These are phyloP conservation scores for Flaveria floridana DNA, from an alignment of 140 eudicot species.

Conservation along the genomic window DNA sequence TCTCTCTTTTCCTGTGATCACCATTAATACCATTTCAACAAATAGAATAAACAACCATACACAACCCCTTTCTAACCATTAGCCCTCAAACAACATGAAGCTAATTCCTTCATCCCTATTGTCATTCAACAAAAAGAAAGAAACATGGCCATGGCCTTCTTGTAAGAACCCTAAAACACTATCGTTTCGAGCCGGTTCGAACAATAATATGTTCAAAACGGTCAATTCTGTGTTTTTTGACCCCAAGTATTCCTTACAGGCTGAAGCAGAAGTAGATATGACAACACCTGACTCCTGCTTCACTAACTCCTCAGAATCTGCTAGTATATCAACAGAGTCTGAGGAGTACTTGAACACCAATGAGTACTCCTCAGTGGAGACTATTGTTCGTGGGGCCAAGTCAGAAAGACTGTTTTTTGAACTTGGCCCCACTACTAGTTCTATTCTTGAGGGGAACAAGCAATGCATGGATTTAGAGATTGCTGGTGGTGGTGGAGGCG, in stretches of 20 bases:
- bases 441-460: constrained; percentile 39
- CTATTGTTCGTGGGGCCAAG: constrained; percentile 57
- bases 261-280: constrained; percentile 34
- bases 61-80: constrained; percentile 25
- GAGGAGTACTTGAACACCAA: constrained; percentile 36
- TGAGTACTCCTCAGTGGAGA: constrained; percentile 43
- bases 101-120: constrained; percentile 50
- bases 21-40: constrained; percentile 40
- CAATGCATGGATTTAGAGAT: constrained; percentile 21
- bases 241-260: constrained; percentile 30
- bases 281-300: constrained; percentile 53
- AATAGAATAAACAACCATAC: constrained; percentile 25
- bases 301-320: constrained; percentile 60
- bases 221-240: constrained; percentile 78
- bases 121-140: constrained; percentile 46
- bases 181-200: constrained; percentile 53
- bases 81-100: constrained; percentile 51
- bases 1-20: constrained; percentile 33
- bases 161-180: constrained; percentile 68
- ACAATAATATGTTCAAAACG: constrained; percentile 66
- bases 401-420: constrained; percentile 70
- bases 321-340: constrained; percentile 50
- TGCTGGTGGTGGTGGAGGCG: neutral
- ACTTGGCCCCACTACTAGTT: constrained; percentile 50
- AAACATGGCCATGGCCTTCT: constrained; percentile 67